A percentile compares a stretch with the other conserved stretches of the same genome.
These are phyloP conservation scores for Ogataea saltuana DNA, from an alignment of 805 yeast species.

Conservation along the genomic window DNA sequence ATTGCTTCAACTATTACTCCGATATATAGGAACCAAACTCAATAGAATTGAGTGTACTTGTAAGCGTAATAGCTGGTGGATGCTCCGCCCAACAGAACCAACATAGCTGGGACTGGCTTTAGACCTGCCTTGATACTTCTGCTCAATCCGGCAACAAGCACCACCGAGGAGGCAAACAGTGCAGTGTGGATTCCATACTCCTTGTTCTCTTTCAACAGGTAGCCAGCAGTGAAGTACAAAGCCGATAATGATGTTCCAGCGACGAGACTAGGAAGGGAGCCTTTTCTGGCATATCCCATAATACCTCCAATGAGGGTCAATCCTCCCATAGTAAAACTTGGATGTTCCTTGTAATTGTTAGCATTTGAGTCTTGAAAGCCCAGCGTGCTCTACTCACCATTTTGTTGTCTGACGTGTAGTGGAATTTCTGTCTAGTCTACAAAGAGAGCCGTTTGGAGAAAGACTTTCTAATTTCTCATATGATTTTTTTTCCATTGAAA, in stretches of 20 bases:
- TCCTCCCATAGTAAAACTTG: constrained; percentile 31
- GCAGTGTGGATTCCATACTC: constrained; percentile 85
- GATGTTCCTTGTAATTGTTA: constrained; percentile 30
- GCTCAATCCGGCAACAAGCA: constrained; percentile 70
- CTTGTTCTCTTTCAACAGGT: constrained; percentile 67
- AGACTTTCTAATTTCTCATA: no score
- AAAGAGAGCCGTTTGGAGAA: no score
- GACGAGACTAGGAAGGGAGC: constrained; percentile 74
- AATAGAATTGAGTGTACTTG: constrained; percentile 74
- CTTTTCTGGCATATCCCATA: constrained; percentile 48
- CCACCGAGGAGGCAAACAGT: constrained; percentile 63
- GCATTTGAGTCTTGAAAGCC: background rate
- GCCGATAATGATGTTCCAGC: constrained; percentile 70
- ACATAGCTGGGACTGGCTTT: constrained; percentile 69
- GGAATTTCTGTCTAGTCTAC: no score
- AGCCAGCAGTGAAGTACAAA: constrained; percentile 69
- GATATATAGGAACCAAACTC: background rate
- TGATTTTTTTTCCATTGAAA: no score
- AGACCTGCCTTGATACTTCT: constrained; percentile 56
- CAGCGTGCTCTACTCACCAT: constrained; percentile 12
- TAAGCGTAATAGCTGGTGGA: constrained; percentile 68
- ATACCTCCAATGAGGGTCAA: constrained; percentile 35
- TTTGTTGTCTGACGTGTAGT: constrained; percentile 5
- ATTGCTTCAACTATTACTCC: background rate
- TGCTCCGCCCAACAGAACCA: constrained; percentile 62